A percentile compares a stretch with the other conserved stretches of the same genome.
Evolutionary conservation across 495 filamentous ascomycete genomes (phyloP).

Genomic region (Hypoxylon crocopeplum): DNA sequence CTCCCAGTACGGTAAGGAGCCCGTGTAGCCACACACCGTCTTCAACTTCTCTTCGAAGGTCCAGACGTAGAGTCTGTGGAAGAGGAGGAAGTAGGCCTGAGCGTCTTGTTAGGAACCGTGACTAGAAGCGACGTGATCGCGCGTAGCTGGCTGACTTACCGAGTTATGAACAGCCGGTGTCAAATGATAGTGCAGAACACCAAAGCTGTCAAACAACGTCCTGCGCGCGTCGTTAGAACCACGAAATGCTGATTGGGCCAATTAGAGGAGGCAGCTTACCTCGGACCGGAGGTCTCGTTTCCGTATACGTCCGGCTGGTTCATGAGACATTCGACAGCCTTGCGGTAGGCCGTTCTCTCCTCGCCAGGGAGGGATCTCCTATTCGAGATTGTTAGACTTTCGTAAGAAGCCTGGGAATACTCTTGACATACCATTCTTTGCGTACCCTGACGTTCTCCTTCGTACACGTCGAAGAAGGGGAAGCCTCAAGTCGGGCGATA

Average conservation of each 20-base stretch:
- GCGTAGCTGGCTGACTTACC: slow-evolving; percentile 13
- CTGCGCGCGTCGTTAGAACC: slow-evolving; percentile 5
- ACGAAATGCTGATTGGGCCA: neutral
- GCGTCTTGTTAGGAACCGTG: neutral
- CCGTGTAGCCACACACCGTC: slow-evolving; percentile 45
- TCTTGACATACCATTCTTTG: slow-evolving; percentile 51
- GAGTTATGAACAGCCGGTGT: slow-evolving; percentile 48
- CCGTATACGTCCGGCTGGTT: slow-evolving; percentile 39
- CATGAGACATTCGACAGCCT: slow-evolving; percentile 51
- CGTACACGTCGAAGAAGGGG: slow-evolving; percentile 44
- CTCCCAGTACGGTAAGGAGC: slow-evolving; percentile 51
- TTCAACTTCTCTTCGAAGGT: slow-evolving; percentile 48
- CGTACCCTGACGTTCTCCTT: slow-evolving; percentile 51
- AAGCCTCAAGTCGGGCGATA: slow-evolving; percentile 41
- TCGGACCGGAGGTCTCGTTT: slow-evolving; percentile 43
- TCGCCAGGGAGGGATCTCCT: slow-evolving; percentile 50
- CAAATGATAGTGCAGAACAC: slow-evolving; percentile 45
- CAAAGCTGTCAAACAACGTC: slow-evolving; percentile 41
- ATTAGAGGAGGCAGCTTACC: slow-evolving; percentile 14
- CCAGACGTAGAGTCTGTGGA: slow-evolving; percentile 48
- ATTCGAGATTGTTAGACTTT: slow-evolving; percentile 11
- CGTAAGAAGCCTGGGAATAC: neutral
- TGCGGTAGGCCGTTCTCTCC: slow-evolving; percentile 47
- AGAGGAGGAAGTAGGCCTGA: slow-evolving; percentile 50
- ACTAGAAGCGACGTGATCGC: neutral